Percentiles rank a stretch among this genome's conserved stretches.
Conservation (phyloP, 495 filamentous ascomycete genomes). For the Hamigera avellanea region DNA sequence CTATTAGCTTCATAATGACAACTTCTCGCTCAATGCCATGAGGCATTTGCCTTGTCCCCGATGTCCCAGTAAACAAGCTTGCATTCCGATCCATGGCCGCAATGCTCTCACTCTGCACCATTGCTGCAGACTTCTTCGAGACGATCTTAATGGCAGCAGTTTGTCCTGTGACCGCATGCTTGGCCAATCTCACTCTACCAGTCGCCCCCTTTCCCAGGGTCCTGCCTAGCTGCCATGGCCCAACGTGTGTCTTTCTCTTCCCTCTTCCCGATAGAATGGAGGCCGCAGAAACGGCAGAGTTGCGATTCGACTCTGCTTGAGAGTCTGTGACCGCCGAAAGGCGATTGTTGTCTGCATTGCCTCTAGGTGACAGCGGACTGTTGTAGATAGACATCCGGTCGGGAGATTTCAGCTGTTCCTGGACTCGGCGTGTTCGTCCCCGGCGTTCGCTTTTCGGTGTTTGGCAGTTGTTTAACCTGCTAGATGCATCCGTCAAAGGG, state of each 20-base stretch:
- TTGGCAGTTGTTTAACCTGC: constrained; percentile 30
- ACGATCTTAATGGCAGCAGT: constrained; percentile 91
- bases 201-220: constrained; percentile 79
- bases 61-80: constrained; percentile 21
- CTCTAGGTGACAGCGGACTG: constrained; percentile 18
- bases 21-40: constrained; percentile 84
- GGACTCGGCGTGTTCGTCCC: constrained; percentile 11
- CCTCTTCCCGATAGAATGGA: constrained; percentile 51
- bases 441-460: constrained; percentile 16
- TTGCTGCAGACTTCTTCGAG: constrained; percentile 57
- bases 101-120: constrained; percentile 65
- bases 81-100: constrained; percentile 53
- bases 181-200: constrained; percentile 70
- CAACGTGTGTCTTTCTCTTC: constrained; percentile 65
- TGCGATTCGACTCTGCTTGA: constrained; percentile 45
- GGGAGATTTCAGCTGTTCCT: constrained; percentile 17
- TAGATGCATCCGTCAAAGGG: constrained; percentile 38
- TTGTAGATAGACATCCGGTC: constrained; percentile 28
- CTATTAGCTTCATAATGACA: constrained; percentile 89
- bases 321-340: constrained; percentile 43
- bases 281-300: constrained; percentile 59
- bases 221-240: constrained; percentile 83
- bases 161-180: constrained; percentile 61
- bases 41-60: constrained; percentile 57
- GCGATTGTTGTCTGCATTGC: constrained; percentile 38